Evolutionary conservation across 495 filamentous ascomycete species (phyloP).

Genomic region (Parmelia sp.): DNA sequence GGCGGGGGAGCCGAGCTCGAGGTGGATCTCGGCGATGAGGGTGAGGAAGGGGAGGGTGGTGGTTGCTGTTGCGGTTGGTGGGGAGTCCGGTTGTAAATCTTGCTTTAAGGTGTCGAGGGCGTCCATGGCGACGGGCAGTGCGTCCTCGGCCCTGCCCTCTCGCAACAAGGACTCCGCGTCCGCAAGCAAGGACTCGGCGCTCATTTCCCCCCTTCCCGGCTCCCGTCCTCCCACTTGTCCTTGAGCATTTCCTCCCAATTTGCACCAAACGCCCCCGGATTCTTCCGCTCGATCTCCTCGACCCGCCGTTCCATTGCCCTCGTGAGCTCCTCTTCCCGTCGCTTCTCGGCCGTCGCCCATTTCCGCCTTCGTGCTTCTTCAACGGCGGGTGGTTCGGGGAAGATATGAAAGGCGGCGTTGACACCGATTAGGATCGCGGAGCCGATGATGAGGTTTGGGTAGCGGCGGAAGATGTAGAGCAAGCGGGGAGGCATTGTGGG

Average conservation of each 20-base stretch:
- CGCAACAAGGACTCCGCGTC: background rate
- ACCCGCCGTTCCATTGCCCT: background rate
- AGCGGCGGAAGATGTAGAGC: background rate
- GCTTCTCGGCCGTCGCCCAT: background rate
- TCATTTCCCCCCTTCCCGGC: background rate
- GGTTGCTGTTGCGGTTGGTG: background rate
- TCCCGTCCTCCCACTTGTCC: background rate
- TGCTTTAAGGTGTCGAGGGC: background rate
- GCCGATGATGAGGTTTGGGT: background rate
- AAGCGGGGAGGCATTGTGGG: background rate
- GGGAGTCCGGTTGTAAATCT: constrained; percentile 17
- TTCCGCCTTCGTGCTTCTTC: constrained; percentile 1
- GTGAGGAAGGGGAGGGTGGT: constrained; percentile 57
- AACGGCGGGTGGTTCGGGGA: constrained; percentile 14
- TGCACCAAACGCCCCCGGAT: background rate
- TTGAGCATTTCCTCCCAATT: background rate
- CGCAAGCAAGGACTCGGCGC: background rate
- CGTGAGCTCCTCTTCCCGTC: background rate
- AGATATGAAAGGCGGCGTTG: background rate
- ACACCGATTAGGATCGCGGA: no score
- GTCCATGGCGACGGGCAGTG: background rate
- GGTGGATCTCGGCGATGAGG: constrained; percentile 73
- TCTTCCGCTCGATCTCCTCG: background rate
- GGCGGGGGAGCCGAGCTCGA: constrained; percentile 77
- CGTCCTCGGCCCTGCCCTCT: constrained; percentile 6